phyloP scores from a whole-genome alignment of 129 eudicot genomes.

The Tagetes patula region DNA sequence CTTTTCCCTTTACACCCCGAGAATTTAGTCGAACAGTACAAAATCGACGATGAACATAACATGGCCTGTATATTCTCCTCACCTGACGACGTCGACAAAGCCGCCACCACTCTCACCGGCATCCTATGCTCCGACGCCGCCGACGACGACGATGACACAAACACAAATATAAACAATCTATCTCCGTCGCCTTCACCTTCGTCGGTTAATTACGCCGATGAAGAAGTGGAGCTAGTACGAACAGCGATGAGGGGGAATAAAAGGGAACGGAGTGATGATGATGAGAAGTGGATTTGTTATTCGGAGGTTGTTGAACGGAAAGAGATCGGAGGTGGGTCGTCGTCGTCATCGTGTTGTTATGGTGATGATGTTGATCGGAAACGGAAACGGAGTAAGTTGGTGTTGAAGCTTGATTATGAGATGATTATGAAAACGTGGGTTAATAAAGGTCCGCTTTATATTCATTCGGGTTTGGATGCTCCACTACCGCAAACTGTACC shows the following conservation, averaged over 20 bases:
- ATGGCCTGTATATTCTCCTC: constrained; percentile 59
- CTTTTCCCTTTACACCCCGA: constrained; percentile 72
- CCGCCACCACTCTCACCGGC: constrained; percentile 62
- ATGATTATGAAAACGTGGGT: constrained; percentile 74
- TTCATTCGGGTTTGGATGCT: constrained; percentile 31
- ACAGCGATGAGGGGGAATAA: constrained; percentile 80
- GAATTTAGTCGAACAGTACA: constrained; percentile 44
- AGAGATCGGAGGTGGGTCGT: constrained; percentile 33
- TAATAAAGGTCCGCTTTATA: constrained; percentile 59
- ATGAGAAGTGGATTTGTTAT: constrained; percentile 73
- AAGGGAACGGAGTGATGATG: constrained; percentile 38
- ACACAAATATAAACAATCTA: constrained; percentile 16
- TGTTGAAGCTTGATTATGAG: constrained; percentile 76
- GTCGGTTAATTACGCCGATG: constrained; percentile 50
- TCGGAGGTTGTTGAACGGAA: constrained; percentile 68
- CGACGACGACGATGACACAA: constrained; percentile 15
- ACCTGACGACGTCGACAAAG: constrained; percentile 47
- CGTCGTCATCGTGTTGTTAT: constrained; percentile 19
- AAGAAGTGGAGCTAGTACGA: constrained; percentile 56
- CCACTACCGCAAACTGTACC: constrained; percentile 65
- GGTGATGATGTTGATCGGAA: too few relatives aligned
- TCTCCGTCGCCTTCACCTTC: constrained; percentile 68
- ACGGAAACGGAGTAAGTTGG: constrained; percentile 24
- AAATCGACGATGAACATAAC: constrained; percentile 42
- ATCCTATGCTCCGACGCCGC: constrained; percentile 41